A percentile compares a stretch with the other conserved stretches of the same genome.
These are phyloP conservation scores for Harringtonia lauricola DNA, from an alignment of 2,329 filamentous ascomycete genomes.

Conservation along the genomic window DNA sequence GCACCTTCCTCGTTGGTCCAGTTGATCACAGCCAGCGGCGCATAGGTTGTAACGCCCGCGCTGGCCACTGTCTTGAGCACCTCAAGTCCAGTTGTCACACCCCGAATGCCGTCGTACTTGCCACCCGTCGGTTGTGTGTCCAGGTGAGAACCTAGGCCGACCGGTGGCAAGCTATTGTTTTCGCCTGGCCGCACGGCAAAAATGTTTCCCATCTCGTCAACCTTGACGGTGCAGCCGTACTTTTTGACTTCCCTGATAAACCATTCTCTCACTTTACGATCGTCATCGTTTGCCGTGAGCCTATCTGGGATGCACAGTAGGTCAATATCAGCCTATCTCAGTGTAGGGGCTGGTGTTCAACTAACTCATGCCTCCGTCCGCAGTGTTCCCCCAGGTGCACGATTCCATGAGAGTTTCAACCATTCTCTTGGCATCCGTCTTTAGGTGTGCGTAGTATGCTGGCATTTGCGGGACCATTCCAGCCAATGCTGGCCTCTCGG, in stretches of 20 bases:
- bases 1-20: slow-evolving; percentile 81
- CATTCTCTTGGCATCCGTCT: slow-evolving; percentile 8
- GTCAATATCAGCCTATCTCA: background rate
- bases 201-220: slow-evolving; percentile 75
- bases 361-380: slow-evolving; percentile 10
- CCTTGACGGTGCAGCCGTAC: slow-evolving; percentile 54
- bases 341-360: background rate
- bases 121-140: slow-evolving; percentile 56
- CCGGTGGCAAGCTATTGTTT: slow-evolving; percentile 44
- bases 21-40: slow-evolving; percentile 63
- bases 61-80: slow-evolving; percentile 59
- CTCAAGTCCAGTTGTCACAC: slow-evolving; percentile 63
- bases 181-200: slow-evolving; percentile 62
- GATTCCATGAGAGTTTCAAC: slow-evolving; percentile 7
- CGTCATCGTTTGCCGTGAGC: slow-evolving; percentile 60
- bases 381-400: slow-evolving; percentile 10
- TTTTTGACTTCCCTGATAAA: slow-evolving; percentile 52
- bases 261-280: slow-evolving; percentile 65
- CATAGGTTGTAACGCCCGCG: slow-evolving; percentile 55
- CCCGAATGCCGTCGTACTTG: slow-evolving; percentile 67
- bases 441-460: slow-evolving; percentile 4
- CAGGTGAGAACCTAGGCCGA: slow-evolving; percentile 59
- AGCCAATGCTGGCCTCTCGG: background rate
- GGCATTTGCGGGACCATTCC: background rate
- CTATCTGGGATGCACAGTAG: slow-evolving; percentile 23